Evolutionary conservation across 192 early-diverging fungal species (phyloP), one percentile per base, ranked within the genome.

Genomic region (Phlyctochytrium arcticum): DNA sequence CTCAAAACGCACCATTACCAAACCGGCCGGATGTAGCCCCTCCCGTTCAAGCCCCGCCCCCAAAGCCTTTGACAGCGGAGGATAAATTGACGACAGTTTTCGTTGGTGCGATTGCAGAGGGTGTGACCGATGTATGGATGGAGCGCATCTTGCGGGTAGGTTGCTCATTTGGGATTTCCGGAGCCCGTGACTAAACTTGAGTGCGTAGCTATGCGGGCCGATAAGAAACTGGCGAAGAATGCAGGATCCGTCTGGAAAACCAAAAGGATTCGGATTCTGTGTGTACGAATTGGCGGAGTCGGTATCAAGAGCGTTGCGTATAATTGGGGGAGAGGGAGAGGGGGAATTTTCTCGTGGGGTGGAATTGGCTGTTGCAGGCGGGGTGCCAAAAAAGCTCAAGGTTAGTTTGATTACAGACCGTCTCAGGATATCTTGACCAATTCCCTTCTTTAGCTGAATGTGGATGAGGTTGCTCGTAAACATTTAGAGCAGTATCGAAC

Each of bases 181-280:
- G 34, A 34, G 12, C 10, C 53, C 17, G 2, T 60, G 19, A 29
- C 57, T 51, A 33, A 33, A 9, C 21, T 60, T 42, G 47, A 37
- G 46, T 51, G 29, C 35, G 47, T 23, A 88, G 87, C 76, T 83
- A n/a, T 90, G 87, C 47, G 90, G 90, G 29, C 63, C 72, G 7
- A 60, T 91, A 12, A 48, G 70, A 33, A 75, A 74, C 29, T 92
- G 89, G 89, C 88, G 87, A 60, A 80, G 89, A 27, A 76, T 88
- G 15, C 79, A 73, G 54, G 88, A 90, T 58, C 66, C 71, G 30
- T 36, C 73, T 7, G 87, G 88, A 8, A 81, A 80, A 21, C 85
- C 82, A 2, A 90, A 87, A 49, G 80, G 75, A 0, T 90, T 88
- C 74, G 89, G 89, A 5, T 90, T 92, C 68, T 86, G 84, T 42